Base-by-base conservation (phyloP, 2,329 filamentous ascomycete genomes). In the Colletotrichum chrysophilum region DNA sequence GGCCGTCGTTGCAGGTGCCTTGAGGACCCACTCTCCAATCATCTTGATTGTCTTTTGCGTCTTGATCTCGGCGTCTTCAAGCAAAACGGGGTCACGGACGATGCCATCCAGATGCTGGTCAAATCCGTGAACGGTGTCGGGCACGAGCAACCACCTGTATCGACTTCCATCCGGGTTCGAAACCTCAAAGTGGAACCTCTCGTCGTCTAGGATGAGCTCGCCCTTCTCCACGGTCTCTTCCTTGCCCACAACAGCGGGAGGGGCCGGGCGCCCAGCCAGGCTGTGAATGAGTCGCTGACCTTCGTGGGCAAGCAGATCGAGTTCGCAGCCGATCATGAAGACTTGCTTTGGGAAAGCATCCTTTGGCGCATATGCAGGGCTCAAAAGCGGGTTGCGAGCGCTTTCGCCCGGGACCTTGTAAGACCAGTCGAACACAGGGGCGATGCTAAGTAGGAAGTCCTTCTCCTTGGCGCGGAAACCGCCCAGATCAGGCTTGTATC, bases 251-350 rank as follows among this genome's bases (percentile, higher is more conserved):
- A 73, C 78, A 12, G 81, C 80, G 7, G 78, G 24, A 43, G 83
- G 80, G n/a, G 80, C 78, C 12, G 79, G 76, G 28, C 81, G 78
- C 1, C 83, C 83, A 7, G 83, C 83, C 5, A 87, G 73, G 62
- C 78, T 80, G 70, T 80, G 83, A 26, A 83, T 84, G 79, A 87
- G 79, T 32, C 82, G 77, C 83, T 84, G 86, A 10, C 77, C 82
- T 79, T 89, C 88, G 38, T 84, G 81, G 2, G 83, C 84, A 7
- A 85, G 77, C 77, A 83, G 80, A 76, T 87, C 86, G 58, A 82
- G 83, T 79, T 87, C 81, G 13, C 83, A 84, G 1, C 79, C 82
- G 12, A 86, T 76, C 76, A 86, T 77, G 66, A 83, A 85, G 12
- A 87, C 79, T n/a, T 81, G 78, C 10, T 77, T 74, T 6, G 85